Base-by-base conservation (phyloP, 106 monocot genomes). In the Triglochin maritima region DNA sequence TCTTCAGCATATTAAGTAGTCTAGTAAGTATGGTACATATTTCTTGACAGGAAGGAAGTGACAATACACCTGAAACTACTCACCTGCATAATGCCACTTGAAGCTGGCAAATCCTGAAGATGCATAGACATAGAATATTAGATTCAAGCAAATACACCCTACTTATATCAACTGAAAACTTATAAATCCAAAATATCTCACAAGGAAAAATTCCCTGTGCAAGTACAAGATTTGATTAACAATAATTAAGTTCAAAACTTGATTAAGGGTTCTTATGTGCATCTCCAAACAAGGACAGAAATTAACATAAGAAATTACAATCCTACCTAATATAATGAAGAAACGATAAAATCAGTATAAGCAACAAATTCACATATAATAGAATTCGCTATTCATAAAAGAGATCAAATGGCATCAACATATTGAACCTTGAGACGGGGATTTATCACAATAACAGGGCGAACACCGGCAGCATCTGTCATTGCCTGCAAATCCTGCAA, bases 1-100 rank as follows among this genome's bases (percentile, higher is more conserved):
- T 87, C 90, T 94, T 81, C 55, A 71, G 10, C 53, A 51, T 6
- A 52, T n/a, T 52, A 11, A 13, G 16, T 47, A 54, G 29, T 29
- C 29, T 29, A 29, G 1, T 29, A 6, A 17, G 1, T 6, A 60
- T 12, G 7, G 53, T 9, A 54, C 7, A 54, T 54, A 12, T 54
- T 9, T 54, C 7, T 54, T 9, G 53, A 60, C 10, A 60, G 16
- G 10, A n/a, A 17, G 17, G 7, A 7, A 54, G 53, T 4, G 9
- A 2, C 7, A 44, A 56, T 56, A 56, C 5, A 17, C n/a, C 49
- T 49, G 42, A 54, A 29, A 55, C 59, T 47, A 65, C 82, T 85
- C 83, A 90, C 95, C 80, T 87, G 87, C 95, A 96, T 96, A 72
- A 90, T 72, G 68, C 95, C 95, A 62, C 95, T 90, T 78, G 95